Evolutionary conservation across 2,329 filamentous ascomycete genomes (phyloP), one percentile per base, ranked within the genome.

Genomic region (Sporothrix dimorphospora): DNA sequence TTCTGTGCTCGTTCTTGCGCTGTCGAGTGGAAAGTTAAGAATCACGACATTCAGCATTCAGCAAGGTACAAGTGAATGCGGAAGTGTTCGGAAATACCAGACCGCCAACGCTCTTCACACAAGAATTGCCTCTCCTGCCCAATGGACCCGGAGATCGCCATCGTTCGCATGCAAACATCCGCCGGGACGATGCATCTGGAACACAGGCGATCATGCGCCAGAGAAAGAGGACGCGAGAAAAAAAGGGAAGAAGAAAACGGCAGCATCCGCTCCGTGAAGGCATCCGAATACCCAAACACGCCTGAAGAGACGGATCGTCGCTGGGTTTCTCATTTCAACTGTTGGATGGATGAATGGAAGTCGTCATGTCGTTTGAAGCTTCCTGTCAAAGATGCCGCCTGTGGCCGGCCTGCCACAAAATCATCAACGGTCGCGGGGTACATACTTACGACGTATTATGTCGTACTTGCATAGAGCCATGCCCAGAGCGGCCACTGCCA

Each of bases 141-240:
- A n/a, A n/a, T n/a, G n/a, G n/a, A 34, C 30, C 30, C 30, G 3
- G 30, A 34, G 38, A 63, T 63, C 59, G 12, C 59, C 59, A 14
- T 3, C 38, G 11, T 45, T 63, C 59, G 59, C 59, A 63, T 42
- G 27, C 59, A 45, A 40, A 61, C 59, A 45, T 9, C 59, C 59
- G 38, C 59, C 59, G 59, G 59, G 38, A 27, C n/a, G 59, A 63
- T 63, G 38, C 12, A 63, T 45, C 21, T 45, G 59, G 38, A 63
- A 63, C 59, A 45, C 59, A 1, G n/a, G 6, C 59, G 59, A 63
- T 45, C 59, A 63, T 63, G 59, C 59, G 38, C 38, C 11, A 30
- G 51, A 3, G 12, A 16, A 21, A 5, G 51, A 27, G 11, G 38
- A 14, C n/a, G 24, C 45, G 8, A 21, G 53, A 63, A 8, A 38